These are phyloP conservation scores for Hypomyces perniciosus DNA, from an alignment of 2,329 filamentous ascomycete genomes.

Conservation along the genomic window DNA sequence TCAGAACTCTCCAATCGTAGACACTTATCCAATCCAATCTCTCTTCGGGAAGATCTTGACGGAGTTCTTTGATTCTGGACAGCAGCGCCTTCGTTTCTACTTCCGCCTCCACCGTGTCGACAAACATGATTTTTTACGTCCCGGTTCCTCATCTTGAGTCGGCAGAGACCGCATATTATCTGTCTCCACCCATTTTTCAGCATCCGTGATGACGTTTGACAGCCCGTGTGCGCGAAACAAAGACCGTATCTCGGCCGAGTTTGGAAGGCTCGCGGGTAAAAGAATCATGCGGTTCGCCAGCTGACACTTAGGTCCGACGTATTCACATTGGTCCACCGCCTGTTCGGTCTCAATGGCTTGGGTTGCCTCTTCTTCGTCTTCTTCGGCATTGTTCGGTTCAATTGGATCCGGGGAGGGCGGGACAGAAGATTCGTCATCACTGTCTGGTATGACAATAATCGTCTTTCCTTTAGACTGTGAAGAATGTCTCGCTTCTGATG, in stretches of 20 bases:
- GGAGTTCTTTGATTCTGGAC: conserved; percentile 24
- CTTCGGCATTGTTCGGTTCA: background rate
- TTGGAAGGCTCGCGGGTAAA: conserved; percentile 36
- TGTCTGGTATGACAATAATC: conserved; percentile 7
- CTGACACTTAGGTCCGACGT: conserved; percentile 30
- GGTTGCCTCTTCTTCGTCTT: background rate
- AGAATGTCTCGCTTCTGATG: background rate
- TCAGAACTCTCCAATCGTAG: conserved; percentile 43
- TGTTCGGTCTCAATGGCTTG: background rate
- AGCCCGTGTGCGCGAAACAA: conserved; percentile 40
- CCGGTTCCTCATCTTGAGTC: background rate
- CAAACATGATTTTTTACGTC: conserved; percentile 31
- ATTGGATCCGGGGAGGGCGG: background rate
- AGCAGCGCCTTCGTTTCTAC: conserved; percentile 30
- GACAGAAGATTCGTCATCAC: background rate
- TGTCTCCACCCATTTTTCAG: conserved; percentile 28
- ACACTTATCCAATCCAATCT: conserved; percentile 34
- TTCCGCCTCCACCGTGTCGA: conserved; percentile 32
- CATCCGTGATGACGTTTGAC: conserved; percentile 26
- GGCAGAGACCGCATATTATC: conserved; percentile 7
- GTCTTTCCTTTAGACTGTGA: background rate
- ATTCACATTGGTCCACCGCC: conserved; percentile 22
- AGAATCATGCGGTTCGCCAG: conserved; percentile 34
- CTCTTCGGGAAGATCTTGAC: conserved; percentile 22
- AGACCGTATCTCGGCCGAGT: conserved; percentile 30